Conservation (phyloP, 106 monocot species). For the Apostasia ramifera region DNA sequence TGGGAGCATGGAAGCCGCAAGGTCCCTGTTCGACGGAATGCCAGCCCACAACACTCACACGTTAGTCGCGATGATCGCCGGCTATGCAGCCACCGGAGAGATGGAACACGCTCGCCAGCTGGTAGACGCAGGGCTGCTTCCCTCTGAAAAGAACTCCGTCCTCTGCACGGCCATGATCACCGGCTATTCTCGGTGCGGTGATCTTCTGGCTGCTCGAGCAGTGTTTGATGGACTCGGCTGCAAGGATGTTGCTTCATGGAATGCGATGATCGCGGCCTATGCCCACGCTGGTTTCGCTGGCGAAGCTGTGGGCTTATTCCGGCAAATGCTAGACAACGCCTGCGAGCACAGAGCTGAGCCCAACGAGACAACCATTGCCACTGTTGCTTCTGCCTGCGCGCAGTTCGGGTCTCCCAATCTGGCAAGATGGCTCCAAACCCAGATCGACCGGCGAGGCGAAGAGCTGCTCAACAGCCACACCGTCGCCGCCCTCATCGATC, state of each 20-base stretch:
- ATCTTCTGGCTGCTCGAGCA: conserved; percentile 15
- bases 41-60: conserved; percentile 14
- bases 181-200: conserved; percentile 16
- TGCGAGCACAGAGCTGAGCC: conserved; percentile 7
- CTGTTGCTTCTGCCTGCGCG: conserved; percentile 20
- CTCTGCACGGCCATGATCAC: conserved; percentile 25
- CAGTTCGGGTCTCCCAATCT: conserved; percentile 12
- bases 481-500: conserved; percentile 21
- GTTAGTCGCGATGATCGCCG: conserved; percentile 21
- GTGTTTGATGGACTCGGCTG: conserved; percentile 12
- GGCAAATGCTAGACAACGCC: background rate
- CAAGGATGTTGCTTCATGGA: conserved; percentile 28
- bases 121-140: background rate
- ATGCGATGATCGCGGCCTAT: conserved; percentile 31
- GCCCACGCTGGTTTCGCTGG: conserved; percentile 10
- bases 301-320: conserved; percentile 21
- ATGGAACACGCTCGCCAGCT: conserved; percentile 10
- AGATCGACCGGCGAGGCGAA: conserved; percentile 5
- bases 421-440: conserved; percentile 16
- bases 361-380: conserved; percentile 21
- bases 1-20: conserved; percentile 20
- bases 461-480: conserved; percentile 26
- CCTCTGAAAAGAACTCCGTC: background rate
- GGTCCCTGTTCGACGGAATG: conserved; percentile 17
- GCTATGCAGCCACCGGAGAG: conserved; percentile 2